Percentiles rank a stretch among this genome's conserved stretches.
Evolutionary conservation across 2,329 filamentous ascomycete genomes (phyloP).

Genomic region (Neofusicoccum umdonicola): DNA sequence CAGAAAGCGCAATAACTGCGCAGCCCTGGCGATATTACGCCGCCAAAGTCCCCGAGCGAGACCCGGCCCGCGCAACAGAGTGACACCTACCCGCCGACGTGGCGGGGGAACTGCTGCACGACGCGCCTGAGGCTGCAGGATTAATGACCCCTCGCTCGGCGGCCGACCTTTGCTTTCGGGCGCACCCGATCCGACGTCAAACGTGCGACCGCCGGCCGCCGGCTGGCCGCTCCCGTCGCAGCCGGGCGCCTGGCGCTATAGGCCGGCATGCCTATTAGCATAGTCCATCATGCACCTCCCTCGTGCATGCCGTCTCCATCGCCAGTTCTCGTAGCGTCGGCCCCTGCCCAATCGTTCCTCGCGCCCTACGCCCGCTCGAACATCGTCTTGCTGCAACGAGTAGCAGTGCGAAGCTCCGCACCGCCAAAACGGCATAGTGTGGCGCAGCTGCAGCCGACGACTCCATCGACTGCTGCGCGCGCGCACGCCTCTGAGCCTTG

Average conservation of each 20-base stretch:
- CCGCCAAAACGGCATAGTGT: background rate
- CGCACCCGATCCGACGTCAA: background rate
- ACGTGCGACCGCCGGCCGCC: no score
- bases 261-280: constrained; percentile 6
- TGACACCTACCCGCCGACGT: background rate
- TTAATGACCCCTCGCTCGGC: background rate
- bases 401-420: constrained; percentile 1
- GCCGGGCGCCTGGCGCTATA: background rate
- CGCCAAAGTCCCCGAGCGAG: background rate
- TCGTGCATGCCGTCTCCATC: background rate
- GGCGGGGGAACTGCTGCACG: background rate
- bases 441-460: background rate
- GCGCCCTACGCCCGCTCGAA: background rate
- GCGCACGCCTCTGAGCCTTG: background rate
- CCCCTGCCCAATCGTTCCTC: background rate
- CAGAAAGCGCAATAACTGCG: background rate
- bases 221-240: background rate
- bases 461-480: background rate
- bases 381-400: constrained; percentile 10
- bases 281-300: background rate
- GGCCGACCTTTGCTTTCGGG: background rate
- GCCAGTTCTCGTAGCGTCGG: background rate
- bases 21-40: constrained; percentile 1
- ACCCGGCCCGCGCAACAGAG: background rate
- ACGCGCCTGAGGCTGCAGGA: background rate